phyloP scores from a whole-genome alignment of 1,284 basidiomycete genomes.

The Ustilago nuda region DNA sequence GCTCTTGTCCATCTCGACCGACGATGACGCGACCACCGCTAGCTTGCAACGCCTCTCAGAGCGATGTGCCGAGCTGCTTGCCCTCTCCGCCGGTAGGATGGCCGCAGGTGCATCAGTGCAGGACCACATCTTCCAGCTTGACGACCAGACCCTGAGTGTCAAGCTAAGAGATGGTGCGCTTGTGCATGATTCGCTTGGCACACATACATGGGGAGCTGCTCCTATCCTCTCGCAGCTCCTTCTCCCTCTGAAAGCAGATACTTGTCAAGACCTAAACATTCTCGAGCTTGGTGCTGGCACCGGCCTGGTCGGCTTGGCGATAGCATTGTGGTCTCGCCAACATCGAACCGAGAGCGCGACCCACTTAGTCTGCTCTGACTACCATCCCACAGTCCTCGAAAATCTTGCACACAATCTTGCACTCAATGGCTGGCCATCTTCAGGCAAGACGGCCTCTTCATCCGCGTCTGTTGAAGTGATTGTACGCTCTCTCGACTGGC shows the following conservation, averaged over 20 bases:
- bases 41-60: slow-evolving; percentile 26
- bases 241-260: slow-evolving; percentile 14
- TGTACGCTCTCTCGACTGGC: slow-evolving; percentile 60
- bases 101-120: slow-evolving; percentile 40
- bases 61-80: slow-evolving; percentile 44
- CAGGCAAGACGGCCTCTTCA: background rate
- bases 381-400: slow-evolving; percentile 59
- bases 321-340: slow-evolving; percentile 31
- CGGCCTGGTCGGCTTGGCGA: slow-evolving; percentile 58
- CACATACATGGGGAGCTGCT: slow-evolving; percentile 64
- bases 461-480: slow-evolving; percentile 3
- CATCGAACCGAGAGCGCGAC: slow-evolving; percentile 1
- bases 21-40: slow-evolving; percentile 13
- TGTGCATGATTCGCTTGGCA: slow-evolving; percentile 60
- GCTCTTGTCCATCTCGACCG: slow-evolving; percentile 15
- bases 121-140: slow-evolving; percentile 28
- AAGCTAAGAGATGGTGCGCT: slow-evolving; percentile 53
- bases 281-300: slow-evolving; percentile 67
- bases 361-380: slow-evolving; percentile 53
- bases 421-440: slow-evolving; percentile 35
- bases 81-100: slow-evolving; percentile 51
- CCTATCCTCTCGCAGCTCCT: slow-evolving; percentile 58
- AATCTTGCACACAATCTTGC: slow-evolving; percentile 54
- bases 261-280: slow-evolving; percentile 16
- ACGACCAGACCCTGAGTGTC: slow-evolving; percentile 21